These are phyloP conservation scores for Tetracladium setigerum DNA, from an alignment of 495 filamentous ascomycete species.

Conservation along the genomic window DNA sequence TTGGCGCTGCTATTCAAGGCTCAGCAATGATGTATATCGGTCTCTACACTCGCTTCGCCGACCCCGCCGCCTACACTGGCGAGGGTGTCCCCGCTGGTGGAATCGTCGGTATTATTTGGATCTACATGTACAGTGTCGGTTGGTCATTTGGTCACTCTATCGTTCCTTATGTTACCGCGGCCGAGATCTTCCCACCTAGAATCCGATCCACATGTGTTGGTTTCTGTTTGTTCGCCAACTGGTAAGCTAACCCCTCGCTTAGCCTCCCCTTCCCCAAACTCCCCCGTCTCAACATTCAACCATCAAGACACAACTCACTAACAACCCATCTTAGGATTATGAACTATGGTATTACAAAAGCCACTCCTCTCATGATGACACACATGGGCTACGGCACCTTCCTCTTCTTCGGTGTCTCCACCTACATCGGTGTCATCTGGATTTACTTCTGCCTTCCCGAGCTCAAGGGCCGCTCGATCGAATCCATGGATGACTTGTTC, in stretches of 20 bases:
- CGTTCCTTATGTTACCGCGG: slow-evolving; percentile 66
- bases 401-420: slow-evolving; percentile 59
- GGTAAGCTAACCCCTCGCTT: no score
- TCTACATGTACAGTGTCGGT: slow-evolving; percentile 54
- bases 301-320: no score
- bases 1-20: slow-evolving; percentile 35
- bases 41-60: slow-evolving; percentile 46
- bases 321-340: neutral
- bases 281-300: neutral
- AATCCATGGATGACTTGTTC: slow-evolving; percentile 64
- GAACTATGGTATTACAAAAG: neutral
- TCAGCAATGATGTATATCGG: slow-evolving; percentile 63
- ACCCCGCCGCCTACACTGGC: slow-evolving; percentile 33
- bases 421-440: slow-evolving; percentile 45
- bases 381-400: slow-evolving; percentile 41
- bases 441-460: slow-evolving; percentile 61
- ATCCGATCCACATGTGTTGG: slow-evolving; percentile 29
- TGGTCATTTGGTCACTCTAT: slow-evolving; percentile 70
- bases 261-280: slow-evolving; percentile 23
- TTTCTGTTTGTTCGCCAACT: no score
- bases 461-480: slow-evolving; percentile 54
- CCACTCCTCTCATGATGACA: slow-evolving; percentile 8
- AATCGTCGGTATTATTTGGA: slow-evolving; percentile 51
- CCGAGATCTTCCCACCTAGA: slow-evolving; percentile 64
- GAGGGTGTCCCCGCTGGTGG: slow-evolving; percentile 41